A percentile compares a stretch with the other conserved stretches of the same genome.
Conservation (phyloP, 1,284 basidiomycete genomes). For the Pterulicium gracile region DNA sequence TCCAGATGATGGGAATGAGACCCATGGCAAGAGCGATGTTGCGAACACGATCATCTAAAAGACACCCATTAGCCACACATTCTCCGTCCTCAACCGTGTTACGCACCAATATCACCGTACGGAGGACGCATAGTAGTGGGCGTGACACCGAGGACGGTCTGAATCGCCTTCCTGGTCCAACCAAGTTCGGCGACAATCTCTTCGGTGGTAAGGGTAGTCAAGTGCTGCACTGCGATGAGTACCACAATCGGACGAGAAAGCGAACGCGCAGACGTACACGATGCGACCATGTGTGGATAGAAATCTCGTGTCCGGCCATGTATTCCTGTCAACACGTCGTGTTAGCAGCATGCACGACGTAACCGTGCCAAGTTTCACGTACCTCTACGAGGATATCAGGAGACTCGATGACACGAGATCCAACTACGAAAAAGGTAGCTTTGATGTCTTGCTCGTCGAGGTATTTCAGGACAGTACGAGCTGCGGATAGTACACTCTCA, state of each 20-base stretch:
- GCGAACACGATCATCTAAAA: constrained; percentile 77
- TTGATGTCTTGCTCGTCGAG: constrained; percentile 54
- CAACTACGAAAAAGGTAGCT: constrained; percentile 90
- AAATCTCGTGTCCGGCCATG: constrained; percentile 75
- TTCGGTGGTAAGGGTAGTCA: constrained; percentile 78
- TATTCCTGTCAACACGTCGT: constrained; percentile 42
- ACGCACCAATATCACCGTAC: constrained; percentile 44
- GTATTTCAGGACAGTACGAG: constrained; percentile 45
- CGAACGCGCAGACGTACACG: constrained; percentile 24
- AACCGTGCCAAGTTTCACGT: neutral
- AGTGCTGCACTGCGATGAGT: constrained; percentile 30
- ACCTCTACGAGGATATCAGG: constrained; percentile 62
- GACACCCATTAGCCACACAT: constrained; percentile 4
- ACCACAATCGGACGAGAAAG: constrained; percentile 8
- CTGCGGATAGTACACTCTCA: constrained; percentile 8
- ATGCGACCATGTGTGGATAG: constrained; percentile 74
- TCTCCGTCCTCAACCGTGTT: constrained; percentile 9
- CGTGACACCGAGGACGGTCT: constrained; percentile 64
- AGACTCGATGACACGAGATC: constrained; percentile 79
- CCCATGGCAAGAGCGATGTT: constrained; percentile 79
- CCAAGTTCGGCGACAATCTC: constrained; percentile 90
- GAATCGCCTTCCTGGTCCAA: constrained; percentile 85
- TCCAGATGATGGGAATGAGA: constrained; percentile 75
- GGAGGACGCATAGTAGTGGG: constrained; percentile 62
- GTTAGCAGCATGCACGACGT: neutral